phyloP scores from a whole-genome alignment of 225 moss, liverwort and hornwort species.

The Climacium dendroides region DNA sequence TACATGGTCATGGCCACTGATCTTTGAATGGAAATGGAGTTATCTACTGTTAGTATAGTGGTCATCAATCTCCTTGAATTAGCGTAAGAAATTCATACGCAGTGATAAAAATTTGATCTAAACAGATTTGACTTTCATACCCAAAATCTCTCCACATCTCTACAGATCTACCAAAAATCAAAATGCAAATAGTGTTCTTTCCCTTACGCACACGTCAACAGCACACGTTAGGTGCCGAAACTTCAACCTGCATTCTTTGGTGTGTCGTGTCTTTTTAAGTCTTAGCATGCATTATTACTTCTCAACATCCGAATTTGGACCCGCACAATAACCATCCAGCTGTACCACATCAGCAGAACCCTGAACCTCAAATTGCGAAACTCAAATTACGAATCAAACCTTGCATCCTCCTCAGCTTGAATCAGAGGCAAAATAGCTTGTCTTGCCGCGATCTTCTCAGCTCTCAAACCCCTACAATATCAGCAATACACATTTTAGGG shows the following conservation, averaged over 20 bases:
- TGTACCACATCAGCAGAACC: not conserved
- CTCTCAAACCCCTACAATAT: constrained; percentile 42
- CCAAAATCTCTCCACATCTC: not conserved
- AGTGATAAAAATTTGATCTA: not conserved
- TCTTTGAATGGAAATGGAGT: not conserved
- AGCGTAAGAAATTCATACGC: not conserved
- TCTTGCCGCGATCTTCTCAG: constrained; percentile 69
- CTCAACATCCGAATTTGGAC: not conserved
- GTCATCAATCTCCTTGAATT: not conserved
- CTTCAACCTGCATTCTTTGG: not conserved
- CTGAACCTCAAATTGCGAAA: not conserved
- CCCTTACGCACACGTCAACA: not conserved
- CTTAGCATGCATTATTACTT: not conserved
- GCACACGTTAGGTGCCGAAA: not conserved
- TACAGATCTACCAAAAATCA: not conserved
- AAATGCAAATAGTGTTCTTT: not conserved
- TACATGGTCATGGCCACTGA: not conserved
- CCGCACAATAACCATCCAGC: not conserved
- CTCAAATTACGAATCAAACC: constrained; percentile 1
- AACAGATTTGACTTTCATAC: not conserved
- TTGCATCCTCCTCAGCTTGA: constrained; percentile 77
- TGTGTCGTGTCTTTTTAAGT: not conserved
- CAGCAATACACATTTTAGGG: not conserved
- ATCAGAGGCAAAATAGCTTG: constrained; percentile 65
- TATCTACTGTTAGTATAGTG: too few relatives aligned